A percentile compares a stretch with the other conserved stretches of the same genome.
These are phyloP conservation scores for Hibiscus tridactylites DNA, from an alignment of 345 rosid genomes.

Conservation along the genomic window DNA sequence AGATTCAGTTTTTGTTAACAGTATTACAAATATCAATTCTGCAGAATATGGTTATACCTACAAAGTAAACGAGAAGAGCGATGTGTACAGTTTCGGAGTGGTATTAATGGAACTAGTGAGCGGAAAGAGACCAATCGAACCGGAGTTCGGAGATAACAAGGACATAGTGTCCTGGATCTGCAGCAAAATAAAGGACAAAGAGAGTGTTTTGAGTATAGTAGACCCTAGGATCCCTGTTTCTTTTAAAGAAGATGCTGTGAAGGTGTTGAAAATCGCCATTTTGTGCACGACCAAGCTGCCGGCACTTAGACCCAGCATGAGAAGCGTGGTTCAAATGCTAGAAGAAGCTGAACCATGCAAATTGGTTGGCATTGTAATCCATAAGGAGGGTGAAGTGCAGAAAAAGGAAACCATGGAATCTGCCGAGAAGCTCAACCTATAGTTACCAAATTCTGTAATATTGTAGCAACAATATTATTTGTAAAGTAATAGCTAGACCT, in stretches of 20 bases:
- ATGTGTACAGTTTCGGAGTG: conserved; percentile 92
- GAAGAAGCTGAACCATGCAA: conserved; percentile 71
- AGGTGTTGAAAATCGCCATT: conserved; percentile 60
- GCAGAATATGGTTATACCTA: conserved; percentile 84
- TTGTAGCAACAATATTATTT: not conserved
- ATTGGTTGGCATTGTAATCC: conserved; percentile 38
- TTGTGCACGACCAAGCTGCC: conserved; percentile 60
- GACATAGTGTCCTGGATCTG: conserved; percentile 77
- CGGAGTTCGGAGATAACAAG: conserved; percentile 65
- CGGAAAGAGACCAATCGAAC: conserved; percentile 73
- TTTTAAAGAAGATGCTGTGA: conserved; percentile 54
- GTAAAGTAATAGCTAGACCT: conserved; percentile 4
- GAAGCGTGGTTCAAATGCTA: conserved; percentile 79
- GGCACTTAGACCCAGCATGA: conserved; percentile 66
- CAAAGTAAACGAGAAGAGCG: conserved; percentile 82
- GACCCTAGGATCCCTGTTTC: conserved; percentile 55
- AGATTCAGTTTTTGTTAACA: not conserved
- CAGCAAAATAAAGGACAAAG: conserved; percentile 47
- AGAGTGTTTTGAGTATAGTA: conserved; percentile 43
- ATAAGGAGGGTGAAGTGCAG: conserved; percentile 30
- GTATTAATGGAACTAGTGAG: conserved; percentile 87
- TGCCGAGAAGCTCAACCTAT: not conserved
- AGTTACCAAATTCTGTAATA: not conserved
- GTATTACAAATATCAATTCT: not conserved
- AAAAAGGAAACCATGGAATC: conserved; percentile 12